Evolutionary conservation across 108 stramenopile genomes (phyloP).

Genomic region (Discostella stelligeroides): DNA sequence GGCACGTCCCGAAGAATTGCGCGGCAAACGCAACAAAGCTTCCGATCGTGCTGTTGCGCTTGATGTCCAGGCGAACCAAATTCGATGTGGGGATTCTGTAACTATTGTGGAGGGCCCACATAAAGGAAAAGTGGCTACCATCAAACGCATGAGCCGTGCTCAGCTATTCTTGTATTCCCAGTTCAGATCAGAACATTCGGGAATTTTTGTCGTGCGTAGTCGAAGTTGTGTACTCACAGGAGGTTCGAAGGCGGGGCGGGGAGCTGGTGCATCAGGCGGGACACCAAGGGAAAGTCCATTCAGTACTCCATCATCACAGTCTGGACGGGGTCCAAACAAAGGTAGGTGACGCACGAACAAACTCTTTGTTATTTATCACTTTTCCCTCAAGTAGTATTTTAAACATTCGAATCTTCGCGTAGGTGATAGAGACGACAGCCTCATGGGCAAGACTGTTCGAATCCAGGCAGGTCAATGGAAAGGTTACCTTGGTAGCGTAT

Average conservation of each 20-base stretch:
- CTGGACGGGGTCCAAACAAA: slow-evolving; percentile 55
- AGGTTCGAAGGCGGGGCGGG: slow-evolving; percentile 54
- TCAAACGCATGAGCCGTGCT: slow-evolving; percentile 89
- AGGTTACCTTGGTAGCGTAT: slow-evolving; percentile 87
- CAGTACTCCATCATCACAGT: slow-evolving; percentile 77
- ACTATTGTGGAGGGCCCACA: slow-evolving; percentile 88
- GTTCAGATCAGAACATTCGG: slow-evolving; percentile 83
- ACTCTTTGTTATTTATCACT: not conserved
- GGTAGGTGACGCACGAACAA: slow-evolving; percentile 30
- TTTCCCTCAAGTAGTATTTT: not conserved
- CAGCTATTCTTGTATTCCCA: slow-evolving; percentile 91
- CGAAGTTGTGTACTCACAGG: slow-evolving; percentile 87
- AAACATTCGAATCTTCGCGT: not conserved
- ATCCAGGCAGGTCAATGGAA: slow-evolving; percentile 94
- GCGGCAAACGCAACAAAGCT: slow-evolving; percentile 83
- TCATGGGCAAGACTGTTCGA: slow-evolving; percentile 89
- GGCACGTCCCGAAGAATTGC: slow-evolving; percentile 87
- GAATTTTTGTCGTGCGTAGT: slow-evolving; percentile 90
- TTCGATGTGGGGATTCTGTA: slow-evolving; percentile 84
- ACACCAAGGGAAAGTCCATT: slow-evolving; percentile 60
- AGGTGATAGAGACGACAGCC: slow-evolving; percentile 68
- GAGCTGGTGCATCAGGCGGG: slow-evolving; percentile 57
- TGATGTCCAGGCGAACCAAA: slow-evolving; percentile 88
- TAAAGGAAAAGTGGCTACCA: slow-evolving; percentile 88
- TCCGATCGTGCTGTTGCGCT: slow-evolving; percentile 86